phyloP scores from a whole-genome alignment of 2,329 filamentous ascomycete species.

The Sporothrix luriei region DNA sequence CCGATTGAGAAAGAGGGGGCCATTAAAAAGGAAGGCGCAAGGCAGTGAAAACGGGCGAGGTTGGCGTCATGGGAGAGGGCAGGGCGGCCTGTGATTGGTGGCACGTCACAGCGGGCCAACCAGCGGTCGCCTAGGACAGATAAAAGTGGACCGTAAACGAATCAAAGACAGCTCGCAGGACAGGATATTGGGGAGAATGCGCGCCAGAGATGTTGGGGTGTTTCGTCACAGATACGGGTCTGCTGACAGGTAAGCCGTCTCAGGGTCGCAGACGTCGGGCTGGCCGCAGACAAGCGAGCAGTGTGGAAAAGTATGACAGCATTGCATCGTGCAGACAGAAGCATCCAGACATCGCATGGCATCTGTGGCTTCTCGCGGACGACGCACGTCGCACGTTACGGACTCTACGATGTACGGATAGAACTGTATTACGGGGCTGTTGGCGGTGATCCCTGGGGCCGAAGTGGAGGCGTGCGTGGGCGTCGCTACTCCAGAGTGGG shows the following conservation, averaged over 20 bases:
- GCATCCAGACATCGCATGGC: constrained; percentile 12
- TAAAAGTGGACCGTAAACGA: neutral
- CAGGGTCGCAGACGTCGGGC: neutral
- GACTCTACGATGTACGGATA: neutral
- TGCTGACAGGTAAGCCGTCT: neutral
- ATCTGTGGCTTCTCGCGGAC: neutral
- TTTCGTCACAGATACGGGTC: constrained; percentile 2
- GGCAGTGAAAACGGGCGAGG: constrained; percentile 25
- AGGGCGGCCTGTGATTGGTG: constrained; percentile 28
- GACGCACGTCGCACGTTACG: neutral
- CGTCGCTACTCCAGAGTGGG: neutral
- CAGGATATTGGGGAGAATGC: neutral
- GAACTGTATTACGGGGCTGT: neutral
- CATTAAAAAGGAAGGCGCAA: constrained; percentile 13
- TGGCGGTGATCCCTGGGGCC: constrained; percentile 7
- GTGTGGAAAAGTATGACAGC: neutral
- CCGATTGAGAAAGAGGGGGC: neutral
- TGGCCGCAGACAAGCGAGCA: neutral
- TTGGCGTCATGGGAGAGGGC: constrained; percentile 34
- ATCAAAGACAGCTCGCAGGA: neutral
- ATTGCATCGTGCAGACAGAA: neutral
- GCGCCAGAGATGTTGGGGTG: neutral
- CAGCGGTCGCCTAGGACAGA: constrained; percentile 11
- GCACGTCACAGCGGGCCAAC: constrained; percentile 22
- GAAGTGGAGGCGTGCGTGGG: constrained; percentile 13